Conservation (phyloP, 441 rosid genomes). For the Pelargonium australe region DNA sequence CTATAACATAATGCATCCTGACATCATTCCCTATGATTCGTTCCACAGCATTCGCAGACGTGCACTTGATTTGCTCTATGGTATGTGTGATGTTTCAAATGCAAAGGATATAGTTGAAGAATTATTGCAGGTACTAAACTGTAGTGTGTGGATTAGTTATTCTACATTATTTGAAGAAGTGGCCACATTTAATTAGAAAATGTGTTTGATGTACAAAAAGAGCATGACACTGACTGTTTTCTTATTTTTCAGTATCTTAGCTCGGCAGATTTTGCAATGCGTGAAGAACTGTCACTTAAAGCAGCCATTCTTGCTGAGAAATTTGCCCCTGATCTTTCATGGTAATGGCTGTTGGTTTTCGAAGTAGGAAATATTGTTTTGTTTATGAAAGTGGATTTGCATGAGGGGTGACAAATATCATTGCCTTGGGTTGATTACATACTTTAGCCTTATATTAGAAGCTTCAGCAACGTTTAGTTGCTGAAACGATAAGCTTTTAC, state of each 20-base stretch:
- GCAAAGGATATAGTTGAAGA: conserved; percentile 99
- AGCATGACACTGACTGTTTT: conserved; percentile 18
- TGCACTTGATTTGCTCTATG: conserved; percentile 97
- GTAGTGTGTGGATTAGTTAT: conserved; percentile 11
- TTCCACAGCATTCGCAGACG: conserved; percentile 85
- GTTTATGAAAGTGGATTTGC: neutral
- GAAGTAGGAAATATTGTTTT: neutral
- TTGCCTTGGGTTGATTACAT: neutral
- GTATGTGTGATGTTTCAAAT: conserved; percentile 98
- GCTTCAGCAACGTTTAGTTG: neutral
- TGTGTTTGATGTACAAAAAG: conserved; percentile 9
- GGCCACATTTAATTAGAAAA: neutral
- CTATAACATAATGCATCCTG: conserved; percentile 11
- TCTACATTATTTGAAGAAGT: conserved; percentile 11
- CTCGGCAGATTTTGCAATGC: conserved; percentile 96
- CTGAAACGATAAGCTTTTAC: conserved; percentile 9
- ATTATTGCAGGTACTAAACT: conserved; percentile 66
- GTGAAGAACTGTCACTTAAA: conserved; percentile 95
- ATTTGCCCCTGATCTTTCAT: conserved; percentile 98
- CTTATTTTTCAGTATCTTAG: conserved; percentile 70
- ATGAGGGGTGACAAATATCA: neutral
- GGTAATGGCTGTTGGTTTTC: conserved; percentile 44
- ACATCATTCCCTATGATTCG: conserved; percentile 22
- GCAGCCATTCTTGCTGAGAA: conserved; percentile 99
- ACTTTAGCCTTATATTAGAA: neutral